Evolutionary conservation across 2,329 filamentous ascomycete species (phyloP), one percentile per base, ranked within the genome.

Genomic region (Neofusicoccum parvum): DNA sequence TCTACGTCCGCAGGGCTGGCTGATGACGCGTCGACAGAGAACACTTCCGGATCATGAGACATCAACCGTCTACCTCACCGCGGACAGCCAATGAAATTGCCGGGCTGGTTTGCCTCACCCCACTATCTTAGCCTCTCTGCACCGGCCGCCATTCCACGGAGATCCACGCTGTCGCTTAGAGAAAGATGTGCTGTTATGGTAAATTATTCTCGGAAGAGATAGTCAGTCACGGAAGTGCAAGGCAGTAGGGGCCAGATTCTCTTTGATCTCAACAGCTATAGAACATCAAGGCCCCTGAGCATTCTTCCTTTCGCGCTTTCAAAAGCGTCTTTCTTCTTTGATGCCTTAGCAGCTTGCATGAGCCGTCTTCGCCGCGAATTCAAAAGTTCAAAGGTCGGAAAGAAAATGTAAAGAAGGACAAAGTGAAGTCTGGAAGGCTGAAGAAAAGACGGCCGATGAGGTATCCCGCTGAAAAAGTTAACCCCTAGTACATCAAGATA

Each of bases 401-500:
- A 32, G 43, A 37, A 48, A 49, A 39, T 14, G 41, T 46, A 48
- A 48, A 23, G 41, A 46, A 59, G 27, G 54, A 34, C 41, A 14
- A 59, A 46, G 36, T 41, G 14, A 43, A 41, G 10, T 3, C 23
- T 43, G 20, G 5, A 27, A 60, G 12, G 6, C 15, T 48, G 27
- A 17, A 48, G 32, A 27, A 60, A 46, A 48, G 41, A 60, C 56
- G 45, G 17, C 32, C 43, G 43, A 20, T 49, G 56, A 60, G 56
- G 56, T 60, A 60, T 60, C 56, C 41, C 32, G 54, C 54, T 45
- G 41, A 48, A 53, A 53, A 37, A 48, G 41, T 36, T 15, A 39
- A 49, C 56, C 56, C 56, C 56, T 60, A 60, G 56, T 60, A 60
- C 56, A 60, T 60, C 43, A 37, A 45, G n/a, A 15, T 7, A 60